These are phyloP conservation scores for Flagelloscypha sp. DNA, from an alignment of 768 basidiomycete genomes.

Conservation along the genomic window DNA sequence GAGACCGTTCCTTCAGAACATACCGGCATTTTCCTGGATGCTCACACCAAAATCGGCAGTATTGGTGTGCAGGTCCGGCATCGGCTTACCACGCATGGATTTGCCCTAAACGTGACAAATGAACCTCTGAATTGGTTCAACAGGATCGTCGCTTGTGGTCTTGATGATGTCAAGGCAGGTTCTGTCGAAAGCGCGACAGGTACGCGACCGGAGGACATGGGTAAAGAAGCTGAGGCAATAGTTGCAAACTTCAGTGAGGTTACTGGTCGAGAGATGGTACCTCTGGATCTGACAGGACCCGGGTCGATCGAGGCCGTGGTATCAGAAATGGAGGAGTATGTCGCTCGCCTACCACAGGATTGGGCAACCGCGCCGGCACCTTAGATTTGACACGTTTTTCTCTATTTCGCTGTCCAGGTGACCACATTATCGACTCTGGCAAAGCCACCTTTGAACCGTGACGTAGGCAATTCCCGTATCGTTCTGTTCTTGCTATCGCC, in stretches of 20 bases:
- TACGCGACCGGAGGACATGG: constrained; percentile 30
- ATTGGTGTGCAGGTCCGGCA: constrained; percentile 97
- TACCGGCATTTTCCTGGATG: constrained; percentile 84
- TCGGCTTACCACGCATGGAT: constrained; percentile 90
- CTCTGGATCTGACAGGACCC: constrained; percentile 32
- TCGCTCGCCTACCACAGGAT: constrained; percentile 29
- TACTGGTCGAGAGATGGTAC: constrained; percentile 41
- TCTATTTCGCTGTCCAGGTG: too few relatives aligned
- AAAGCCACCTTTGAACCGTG: too few relatives aligned
- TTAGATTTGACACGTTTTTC: too few relatives aligned
- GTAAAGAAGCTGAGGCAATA: constrained; percentile 45
- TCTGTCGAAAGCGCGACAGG: constrained; percentile 46
- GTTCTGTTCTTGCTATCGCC: too few relatives aligned
- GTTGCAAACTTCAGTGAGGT: constrained; percentile 36
- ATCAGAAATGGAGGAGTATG: constrained; percentile 35
- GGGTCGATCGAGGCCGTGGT: constrained; percentile 44
- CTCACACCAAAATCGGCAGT: constrained; percentile 81
- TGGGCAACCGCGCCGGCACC: constrained; percentile 25
- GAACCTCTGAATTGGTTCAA: constrained; percentile 85
- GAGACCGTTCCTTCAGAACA: constrained; percentile 56
- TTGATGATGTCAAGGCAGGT: constrained; percentile 73
- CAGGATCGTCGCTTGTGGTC: constrained; percentile 83
- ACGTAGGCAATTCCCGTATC: too few relatives aligned
- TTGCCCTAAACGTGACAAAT: constrained; percentile 80
- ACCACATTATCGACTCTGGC: too few relatives aligned